Percentiles rank a stretch among this genome's conserved stretches.
phyloP scores from a whole-genome alignment of 1,284 basidiomycete species.

The Takashimella koratensis region DNA sequence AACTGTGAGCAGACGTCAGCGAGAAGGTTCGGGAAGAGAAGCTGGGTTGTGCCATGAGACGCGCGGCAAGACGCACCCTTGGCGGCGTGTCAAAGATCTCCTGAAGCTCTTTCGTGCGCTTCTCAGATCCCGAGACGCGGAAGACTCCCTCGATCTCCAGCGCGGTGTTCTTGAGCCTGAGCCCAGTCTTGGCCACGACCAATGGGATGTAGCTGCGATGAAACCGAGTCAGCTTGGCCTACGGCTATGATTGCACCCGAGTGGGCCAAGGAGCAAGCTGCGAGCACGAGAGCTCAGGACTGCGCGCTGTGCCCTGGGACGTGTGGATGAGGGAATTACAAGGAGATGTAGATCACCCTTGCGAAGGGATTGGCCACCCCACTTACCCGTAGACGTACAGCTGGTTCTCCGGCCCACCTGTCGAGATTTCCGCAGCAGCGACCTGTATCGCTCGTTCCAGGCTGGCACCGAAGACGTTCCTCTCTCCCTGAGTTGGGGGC shows the following conservation, averaged over 20 bases:
- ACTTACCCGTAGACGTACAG: constrained; percentile 71
- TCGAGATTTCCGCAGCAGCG: constrained; percentile 91
- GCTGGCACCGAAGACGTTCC: constrained; percentile 75
- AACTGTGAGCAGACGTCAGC: too few relatives aligned
- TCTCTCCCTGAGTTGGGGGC: not conserved
- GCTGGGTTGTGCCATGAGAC: constrained; percentile 9
- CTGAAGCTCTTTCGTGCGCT: constrained; percentile 93
- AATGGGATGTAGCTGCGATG: constrained; percentile 78
- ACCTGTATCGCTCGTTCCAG: constrained; percentile 77
- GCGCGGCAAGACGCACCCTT: constrained; percentile 57
- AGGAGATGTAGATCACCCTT: constrained; percentile 2
- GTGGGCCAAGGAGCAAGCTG: not conserved
- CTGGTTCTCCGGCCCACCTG: constrained; percentile 75
- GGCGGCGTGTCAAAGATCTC: constrained; percentile 84
- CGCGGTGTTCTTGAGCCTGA: constrained; percentile 87
- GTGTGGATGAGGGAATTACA: constrained; percentile 9
- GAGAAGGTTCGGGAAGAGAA: too few relatives aligned
- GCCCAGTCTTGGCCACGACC: constrained; percentile 92
- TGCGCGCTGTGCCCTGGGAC: constrained; percentile 1
- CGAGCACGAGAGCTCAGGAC: not conserved
- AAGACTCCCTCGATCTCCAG: constrained; percentile 95
- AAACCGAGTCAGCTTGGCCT: constrained; percentile 41
- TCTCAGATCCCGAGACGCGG: constrained; percentile 86
- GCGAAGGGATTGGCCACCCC: not conserved
- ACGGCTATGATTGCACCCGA: constrained; percentile 9